Evolutionary conservation across 2,329 filamentous ascomycete genomes (phyloP).

Genomic region (Epichloe festucae): DNA sequence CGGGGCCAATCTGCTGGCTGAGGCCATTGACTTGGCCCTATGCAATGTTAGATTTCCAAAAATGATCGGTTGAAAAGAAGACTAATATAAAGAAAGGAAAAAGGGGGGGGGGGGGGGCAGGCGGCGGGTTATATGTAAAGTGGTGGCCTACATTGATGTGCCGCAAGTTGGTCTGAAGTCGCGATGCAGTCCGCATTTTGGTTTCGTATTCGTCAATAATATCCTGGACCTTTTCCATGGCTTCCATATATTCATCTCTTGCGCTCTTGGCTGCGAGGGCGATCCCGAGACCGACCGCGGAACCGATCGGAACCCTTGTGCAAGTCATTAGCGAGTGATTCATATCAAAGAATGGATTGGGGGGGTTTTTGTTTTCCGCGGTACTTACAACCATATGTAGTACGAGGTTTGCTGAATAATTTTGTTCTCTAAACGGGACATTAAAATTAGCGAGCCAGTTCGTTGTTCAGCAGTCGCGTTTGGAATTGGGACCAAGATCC

Average conservation of each 20-base stretch:
- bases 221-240: background rate
- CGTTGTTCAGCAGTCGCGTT: background rate
- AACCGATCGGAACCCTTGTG: background rate
- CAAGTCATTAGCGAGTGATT: background rate
- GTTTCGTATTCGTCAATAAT: no score
- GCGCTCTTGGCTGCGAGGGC: background rate
- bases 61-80: no score
- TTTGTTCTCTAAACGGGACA: background rate
- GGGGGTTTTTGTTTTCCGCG: background rate
- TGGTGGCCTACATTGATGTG: background rate
- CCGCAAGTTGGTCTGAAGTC: background rate
- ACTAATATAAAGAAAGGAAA: no score
- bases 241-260: background rate
- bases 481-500: background rate
- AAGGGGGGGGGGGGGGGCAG: no score
- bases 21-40: background rate
- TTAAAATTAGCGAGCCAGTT: background rate
- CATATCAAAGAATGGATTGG: background rate
- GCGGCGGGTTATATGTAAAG: background rate
- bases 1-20: background rate
- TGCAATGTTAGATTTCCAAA: background rate
- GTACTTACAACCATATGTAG: background rate
- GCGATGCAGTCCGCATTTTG: background rate
- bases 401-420: background rate
- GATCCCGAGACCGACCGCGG: no score